These are phyloP conservation scores for Carex kokanica DNA, from an alignment of 176 grass and related monocot species.

Conservation along the genomic window DNA sequence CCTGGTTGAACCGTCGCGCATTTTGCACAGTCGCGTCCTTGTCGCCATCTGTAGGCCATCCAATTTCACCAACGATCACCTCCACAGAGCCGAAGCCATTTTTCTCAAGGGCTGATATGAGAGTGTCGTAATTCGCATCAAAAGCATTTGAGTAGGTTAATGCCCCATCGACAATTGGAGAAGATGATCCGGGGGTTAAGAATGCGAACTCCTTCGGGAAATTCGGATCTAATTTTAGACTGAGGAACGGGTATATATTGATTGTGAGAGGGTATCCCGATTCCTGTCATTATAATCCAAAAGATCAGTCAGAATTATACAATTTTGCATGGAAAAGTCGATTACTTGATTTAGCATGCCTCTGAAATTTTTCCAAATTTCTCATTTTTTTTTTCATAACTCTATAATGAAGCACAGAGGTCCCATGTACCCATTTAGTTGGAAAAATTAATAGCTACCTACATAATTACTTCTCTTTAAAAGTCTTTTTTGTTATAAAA, in stretches of 20 bases:
- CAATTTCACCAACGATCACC: slow-evolving; percentile 89
- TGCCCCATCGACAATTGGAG: slow-evolving; percentile 47
- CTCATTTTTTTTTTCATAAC: neutral
- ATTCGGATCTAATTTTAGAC: slow-evolving; percentile 62
- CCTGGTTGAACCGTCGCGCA: slow-evolving; percentile 74
- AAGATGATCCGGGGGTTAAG: slow-evolving; percentile 45
- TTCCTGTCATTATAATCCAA: slow-evolving; percentile 3
- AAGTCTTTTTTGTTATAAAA: neutral
- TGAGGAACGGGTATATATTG: slow-evolving; percentile 99
- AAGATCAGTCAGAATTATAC: neutral
- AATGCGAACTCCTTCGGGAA: slow-evolving; percentile 87
- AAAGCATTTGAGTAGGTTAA: slow-evolving; percentile 87
- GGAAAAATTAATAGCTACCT: neutral
- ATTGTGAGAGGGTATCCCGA: slow-evolving; percentile 43
- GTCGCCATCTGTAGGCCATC: slow-evolving; percentile 92
- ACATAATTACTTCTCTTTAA: neutral
- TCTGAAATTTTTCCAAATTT: neutral
- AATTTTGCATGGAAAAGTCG: neutral
- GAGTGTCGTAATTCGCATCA: slow-evolving; percentile 97
- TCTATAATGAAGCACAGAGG: neutral
- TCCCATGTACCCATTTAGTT: neutral
- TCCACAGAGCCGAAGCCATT: slow-evolving; percentile 62
- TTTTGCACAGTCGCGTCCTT: slow-evolving; percentile 43
- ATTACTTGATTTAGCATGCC: neutral
- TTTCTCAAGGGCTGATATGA: slow-evolving; percentile 76